Evolutionary conservation across 2,329 filamentous ascomycete genomes (phyloP), one percentile per base, ranked within the genome.

Genomic region (Ascochyta lentis): DNA sequence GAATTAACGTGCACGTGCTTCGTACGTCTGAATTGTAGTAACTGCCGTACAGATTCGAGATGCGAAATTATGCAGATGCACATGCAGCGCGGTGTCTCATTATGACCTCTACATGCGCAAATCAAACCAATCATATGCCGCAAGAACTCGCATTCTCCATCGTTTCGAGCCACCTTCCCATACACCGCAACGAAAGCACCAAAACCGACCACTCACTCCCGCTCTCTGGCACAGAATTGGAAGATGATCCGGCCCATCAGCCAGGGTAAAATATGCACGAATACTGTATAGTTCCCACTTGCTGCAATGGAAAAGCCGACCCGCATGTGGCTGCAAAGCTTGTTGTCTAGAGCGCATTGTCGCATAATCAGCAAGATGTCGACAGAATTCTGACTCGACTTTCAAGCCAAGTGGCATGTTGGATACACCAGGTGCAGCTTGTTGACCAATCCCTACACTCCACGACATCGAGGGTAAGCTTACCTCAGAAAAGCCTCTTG

Each of bases 391-490:
- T 27, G 16, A n/a, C 22, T 13, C 5, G 27, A 23, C 13, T 6
- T 8, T 16, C 47, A 13, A 41, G n/a, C 33, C 33, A 15, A 35
- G 33, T n/a, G 33, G 19, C 19, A 19, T 23, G 39, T 23, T 27
- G 16, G 26, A n/a, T 8, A 3, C 12, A 31, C 26, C 43, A 40
- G 13, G 22, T 16, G 19, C 8, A 29, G 29, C 6, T 16, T 37
- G 15, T 26, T n/a, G 13, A 27, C 24, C 31, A 48, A 19, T 54
- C 15, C n/a, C 23, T 13, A 43, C 6, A 39, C n/a, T 33, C 35
- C 44, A 43, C 39, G 39, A 48, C 24, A 13, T n/a, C 13, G 15
- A 22, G 15, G 33, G 50, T 54, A 38, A 54, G 50, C 50, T 48
- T 43, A 48, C 43, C 31, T 43, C 38, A 54, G 44, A 54, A 34